phyloP scores from a whole-genome alignment of 164 flowering plant genomes.

The Houttuynia cordata region DNA sequence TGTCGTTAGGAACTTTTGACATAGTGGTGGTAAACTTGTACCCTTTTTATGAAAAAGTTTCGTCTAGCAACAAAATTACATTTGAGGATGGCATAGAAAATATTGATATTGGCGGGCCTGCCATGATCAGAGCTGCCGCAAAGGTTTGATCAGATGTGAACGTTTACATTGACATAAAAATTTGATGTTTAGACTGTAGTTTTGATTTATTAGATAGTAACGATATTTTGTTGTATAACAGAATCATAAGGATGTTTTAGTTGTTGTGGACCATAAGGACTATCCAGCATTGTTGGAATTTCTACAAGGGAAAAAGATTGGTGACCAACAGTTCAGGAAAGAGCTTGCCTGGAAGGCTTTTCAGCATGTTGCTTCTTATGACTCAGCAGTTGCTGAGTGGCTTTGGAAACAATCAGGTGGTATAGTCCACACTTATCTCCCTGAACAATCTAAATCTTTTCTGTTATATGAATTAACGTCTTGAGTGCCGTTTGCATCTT shows the following conservation, averaged over 20 bases:
- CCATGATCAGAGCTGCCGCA: slow-evolving; percentile 99
- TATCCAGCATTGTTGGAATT: slow-evolving; percentile 68
- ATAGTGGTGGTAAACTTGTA: slow-evolving; percentile 91
- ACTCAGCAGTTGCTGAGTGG: slow-evolving; percentile 99
- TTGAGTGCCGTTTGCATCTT: slow-evolving; percentile 4
- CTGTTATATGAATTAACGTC: not conserved
- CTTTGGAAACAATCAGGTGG: slow-evolving; percentile 87
- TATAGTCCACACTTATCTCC: slow-evolving; percentile 10
- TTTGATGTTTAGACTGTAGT: too few species aligned
- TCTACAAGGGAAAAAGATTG: slow-evolving; percentile 37
- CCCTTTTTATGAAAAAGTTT: slow-evolving; percentile 83
- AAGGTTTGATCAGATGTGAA: slow-evolving; percentile 34
- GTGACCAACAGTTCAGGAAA: slow-evolving; percentile 58
- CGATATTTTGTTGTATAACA: slow-evolving; percentile 19
- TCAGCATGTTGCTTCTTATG: slow-evolving; percentile 93
- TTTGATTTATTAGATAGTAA: too few species aligned
- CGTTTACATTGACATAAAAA: too few species aligned
- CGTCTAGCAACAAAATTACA: slow-evolving; percentile 46
- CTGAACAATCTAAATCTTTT: not conserved
- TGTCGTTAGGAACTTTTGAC: slow-evolving; percentile 71
- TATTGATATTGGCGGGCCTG: slow-evolving; percentile 98
- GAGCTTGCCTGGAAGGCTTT: slow-evolving; percentile 98
- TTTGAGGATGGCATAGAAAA: slow-evolving; percentile 97
- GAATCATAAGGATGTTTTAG: slow-evolving; percentile 96
- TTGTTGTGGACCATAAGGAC: slow-evolving; percentile 80